Percentiles rank a stretch among this genome's conserved stretches.
These are phyloP conservation scores for Coemansia sp. DNA, from an alignment of 192 early-diverging fungal genomes.

Conservation along the genomic window DNA sequence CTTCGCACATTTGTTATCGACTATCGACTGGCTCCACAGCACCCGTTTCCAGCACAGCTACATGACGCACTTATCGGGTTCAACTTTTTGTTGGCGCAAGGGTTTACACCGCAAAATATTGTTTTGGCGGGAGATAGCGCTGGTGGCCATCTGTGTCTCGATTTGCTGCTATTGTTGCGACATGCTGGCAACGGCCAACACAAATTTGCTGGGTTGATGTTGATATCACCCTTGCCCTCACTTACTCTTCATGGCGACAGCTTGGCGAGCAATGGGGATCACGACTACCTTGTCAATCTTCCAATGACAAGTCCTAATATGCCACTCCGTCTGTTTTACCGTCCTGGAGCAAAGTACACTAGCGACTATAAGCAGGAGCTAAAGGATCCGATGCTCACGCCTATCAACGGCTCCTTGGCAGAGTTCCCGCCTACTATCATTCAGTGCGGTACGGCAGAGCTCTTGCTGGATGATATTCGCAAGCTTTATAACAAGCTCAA, in stretches of 20 bases:
- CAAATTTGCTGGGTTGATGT: constrained; percentile 4
- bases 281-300: constrained; percentile 24
- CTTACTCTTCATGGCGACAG: constrained; percentile 12
- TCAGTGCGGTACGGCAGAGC: constrained; percentile 19
- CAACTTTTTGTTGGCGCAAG: constrained; percentile 14
- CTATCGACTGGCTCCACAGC: constrained; percentile 38
- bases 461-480: constrained; percentile 27
- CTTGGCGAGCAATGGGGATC: not conserved
- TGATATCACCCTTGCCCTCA: constrained; percentile 19
- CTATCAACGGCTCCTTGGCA: constrained; percentile 16
- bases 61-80: constrained; percentile 33
- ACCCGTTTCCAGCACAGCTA: constrained; percentile 39
- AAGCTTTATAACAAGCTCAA: constrained; percentile 15
- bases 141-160: constrained; percentile 29
- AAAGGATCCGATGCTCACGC: constrained; percentile 21
- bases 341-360: constrained; percentile 21
- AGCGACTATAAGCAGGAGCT: constrained; percentile 21
- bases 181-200: not conserved
- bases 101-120: constrained; percentile 22
- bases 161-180: constrained; percentile 17
- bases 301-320: constrained; percentile 25
- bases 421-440: constrained; percentile 39
- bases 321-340: constrained; percentile 26
- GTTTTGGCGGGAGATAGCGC: constrained; percentile 39
- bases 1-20: constrained; percentile 22